Base-by-base conservation (phyloP, 495 filamentous ascomycete species). In the Neurospora tetraspora region DNA sequence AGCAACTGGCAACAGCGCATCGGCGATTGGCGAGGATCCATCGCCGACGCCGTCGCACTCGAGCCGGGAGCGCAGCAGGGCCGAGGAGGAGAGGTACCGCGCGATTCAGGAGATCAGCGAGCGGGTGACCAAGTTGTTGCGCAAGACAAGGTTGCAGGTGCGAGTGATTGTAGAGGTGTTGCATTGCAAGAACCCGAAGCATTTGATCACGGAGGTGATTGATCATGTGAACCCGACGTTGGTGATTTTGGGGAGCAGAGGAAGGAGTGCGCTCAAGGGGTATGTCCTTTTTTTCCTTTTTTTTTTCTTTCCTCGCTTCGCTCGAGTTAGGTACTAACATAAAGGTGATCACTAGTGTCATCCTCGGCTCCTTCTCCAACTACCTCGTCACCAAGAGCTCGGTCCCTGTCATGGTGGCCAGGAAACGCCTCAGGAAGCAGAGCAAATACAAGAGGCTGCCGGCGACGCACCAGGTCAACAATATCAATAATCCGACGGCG, bases 371-470 rank as follows among this genome's bases (percentile, higher is more conserved):
- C 3, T 98, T 99, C 81, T 95, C 92, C 71, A 98, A 97, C 79
- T 99, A 99, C 79, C 87, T 99, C 12, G 93, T 99, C 36, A 94
- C 93, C 59, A 97, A 98, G 82, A 94, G 92, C 70, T 96, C 93
- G 8, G 94, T 97, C n/a, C 96, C 96, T 0, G 94, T 96, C 37
- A 96, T 97, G 94, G 92, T 96, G 23, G 94, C 93, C 3, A 87
- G 93, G 36, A 94, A 93, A 84, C 90, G 91, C 72, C 83, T 94
- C 70, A 88, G 91, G 69, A 92, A 93, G 77, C 89, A 93, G 77
- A 88, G 86, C 73, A 93, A 94, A 77, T 90, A 89, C 75, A 87
- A 88, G 76, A 82, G 84, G 39, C 83, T 86, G 5, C 86, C 87
- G 31, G 78, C 85, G 14, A 79, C 89, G 73, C 88, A 88, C 73